Base-by-base conservation (phyloP, 768 basidiomycete genomes). In the Rhizopogon rudus region DNA sequence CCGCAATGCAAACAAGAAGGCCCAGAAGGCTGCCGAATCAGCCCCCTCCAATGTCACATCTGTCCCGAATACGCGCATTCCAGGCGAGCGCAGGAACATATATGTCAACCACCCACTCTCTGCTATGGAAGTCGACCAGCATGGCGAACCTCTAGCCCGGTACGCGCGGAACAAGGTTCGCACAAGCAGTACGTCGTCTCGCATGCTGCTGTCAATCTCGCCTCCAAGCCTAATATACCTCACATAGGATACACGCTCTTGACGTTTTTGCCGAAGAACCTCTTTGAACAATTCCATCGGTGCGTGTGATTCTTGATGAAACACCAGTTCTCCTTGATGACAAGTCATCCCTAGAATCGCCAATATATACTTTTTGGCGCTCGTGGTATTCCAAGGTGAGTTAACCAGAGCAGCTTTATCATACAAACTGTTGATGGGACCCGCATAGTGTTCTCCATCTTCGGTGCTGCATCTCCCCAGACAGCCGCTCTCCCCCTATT, bases 281-380 rank as follows among this genome's bases (percentile, higher is more conserved):
- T 98, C 60, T 91, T 85, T 61, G 93, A 98, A 71, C 96, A 99
- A 67, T 99, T 98, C 67, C 80, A 91, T 58, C 81, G 95, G 87
- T 87, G 58, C 60, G 81, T 64, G 31, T 49, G 10, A 17, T 13
- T 17, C 6, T 44, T 7, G 9, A 28, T 44, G 14, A 40, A n/a
- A 12, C 0, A 17, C 22, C 12, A 20, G 13, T 40, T 25, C 1
- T 16, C 6, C 9, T 44, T 62, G 41, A 45, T 54, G 45, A 63
- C 46, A 52, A 42, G 9, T 17, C 29, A 12, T 31, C 40, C 31
- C 41, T 63, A 88, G 88, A 40, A 83, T 93, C 49, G 94, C 94
- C 55, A 98, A 98, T 71, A 72, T 98, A 44, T 99, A 93, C 75
- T 98, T 97, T 76, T 71, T 95, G 48, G 78, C 78, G 2, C 76